Conservation (phyloP, 495 filamentous ascomycete species). For the Delitschia confertaspora region DNA sequence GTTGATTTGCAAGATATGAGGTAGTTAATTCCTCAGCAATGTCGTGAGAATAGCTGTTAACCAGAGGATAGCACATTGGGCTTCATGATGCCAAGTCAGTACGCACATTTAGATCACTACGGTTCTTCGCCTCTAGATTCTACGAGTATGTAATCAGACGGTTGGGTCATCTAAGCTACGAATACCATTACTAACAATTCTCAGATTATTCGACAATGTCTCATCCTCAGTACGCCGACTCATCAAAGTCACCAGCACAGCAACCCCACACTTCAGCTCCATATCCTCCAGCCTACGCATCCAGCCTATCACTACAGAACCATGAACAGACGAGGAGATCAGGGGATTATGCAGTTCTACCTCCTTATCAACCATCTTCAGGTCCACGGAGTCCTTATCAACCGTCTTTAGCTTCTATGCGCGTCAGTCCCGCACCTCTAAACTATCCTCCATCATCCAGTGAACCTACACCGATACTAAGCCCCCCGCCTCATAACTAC, state of each 20-base stretch:
- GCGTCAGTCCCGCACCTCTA: slow-evolving; percentile 22
- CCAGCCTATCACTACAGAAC: slow-evolving; percentile 13
- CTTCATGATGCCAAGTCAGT: slow-evolving; percentile 27
- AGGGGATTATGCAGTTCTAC: slow-evolving; percentile 7
- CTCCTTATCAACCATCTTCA: slow-evolving; percentile 22
- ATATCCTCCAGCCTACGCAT: slow-evolving; percentile 14
- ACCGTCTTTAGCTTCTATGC: slow-evolving; percentile 19
- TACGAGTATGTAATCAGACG: slow-evolving; percentile 6
- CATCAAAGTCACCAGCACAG: slow-evolving; percentile 2
- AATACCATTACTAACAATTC: slow-evolving; percentile 1
- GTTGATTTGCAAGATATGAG: slow-evolving; percentile 29
- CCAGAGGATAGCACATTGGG: slow-evolving; percentile 16
- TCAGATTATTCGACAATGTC: slow-evolving; percentile 17
- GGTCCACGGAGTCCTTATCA: slow-evolving; percentile 24
- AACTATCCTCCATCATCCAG: slow-evolving; percentile 17
- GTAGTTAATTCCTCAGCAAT: slow-evolving; percentile 1
- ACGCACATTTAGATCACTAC: slow-evolving; percentile 22
- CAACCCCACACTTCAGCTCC: slow-evolving; percentile 11
- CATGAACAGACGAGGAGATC: slow-evolving; percentile 15
- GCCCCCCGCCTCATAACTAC: slow-evolving; percentile 17
- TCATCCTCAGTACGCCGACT: slow-evolving; percentile 12
- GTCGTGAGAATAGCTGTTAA: slow-evolving; percentile 1
- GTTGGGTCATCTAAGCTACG: not conserved
- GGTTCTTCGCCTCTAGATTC: slow-evolving; percentile 18
- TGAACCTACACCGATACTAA: slow-evolving; percentile 16